Base-by-base conservation (phyloP, 2,329 filamentous ascomycete genomes). In the Neofusicoccum parvum region DNA sequence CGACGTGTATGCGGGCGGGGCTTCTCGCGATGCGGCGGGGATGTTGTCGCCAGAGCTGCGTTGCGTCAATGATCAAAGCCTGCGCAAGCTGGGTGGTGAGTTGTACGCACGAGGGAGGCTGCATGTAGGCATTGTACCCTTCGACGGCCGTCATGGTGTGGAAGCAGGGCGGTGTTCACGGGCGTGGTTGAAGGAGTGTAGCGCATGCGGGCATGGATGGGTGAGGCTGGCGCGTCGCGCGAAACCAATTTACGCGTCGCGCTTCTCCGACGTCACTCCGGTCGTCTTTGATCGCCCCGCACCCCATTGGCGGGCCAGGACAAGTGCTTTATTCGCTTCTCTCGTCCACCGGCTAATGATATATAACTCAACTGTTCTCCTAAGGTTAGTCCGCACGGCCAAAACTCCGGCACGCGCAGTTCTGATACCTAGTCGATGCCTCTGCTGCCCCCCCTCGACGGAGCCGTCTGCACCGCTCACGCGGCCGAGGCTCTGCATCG, bases 1-100 rank as follows among this genome's bases (percentile, higher is more conserved):
- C 0, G 94, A 88, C 65, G 87, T 89, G 82, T 97, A 98, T 64
- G 79, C 72, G 3, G 87, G 88, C 20, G 82, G 69, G 12, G 14
- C 3, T n/a, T 58, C 23, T 60, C 64, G 64, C 17, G 54, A 50
- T 50, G 37, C 39, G 51, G 36, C 27, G 36, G 63, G 53, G 53
- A 65, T 59, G 27, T 46, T 20, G 50, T 39, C 43, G 36, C 36
- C 23, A 46, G 54, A 37, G 64, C 64, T 60, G 64, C 32, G 37
- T 34, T 32, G 50, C 36, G 62, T 53, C 49, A 54, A 41, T 17
- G 15, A 23, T 7, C 27, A 32, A 5, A 32, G 27, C 6, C 27
- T 43, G 48, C 37, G 15, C 4, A 17, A 11, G 49, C 14, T 46
- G 5, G 39, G 11, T 3, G 23, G 14, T 5, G 15, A 15, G 10